Evolutionary conservation across 441 rosid species (phyloP).

Genomic region (Aquilaria agallochum): DNA sequence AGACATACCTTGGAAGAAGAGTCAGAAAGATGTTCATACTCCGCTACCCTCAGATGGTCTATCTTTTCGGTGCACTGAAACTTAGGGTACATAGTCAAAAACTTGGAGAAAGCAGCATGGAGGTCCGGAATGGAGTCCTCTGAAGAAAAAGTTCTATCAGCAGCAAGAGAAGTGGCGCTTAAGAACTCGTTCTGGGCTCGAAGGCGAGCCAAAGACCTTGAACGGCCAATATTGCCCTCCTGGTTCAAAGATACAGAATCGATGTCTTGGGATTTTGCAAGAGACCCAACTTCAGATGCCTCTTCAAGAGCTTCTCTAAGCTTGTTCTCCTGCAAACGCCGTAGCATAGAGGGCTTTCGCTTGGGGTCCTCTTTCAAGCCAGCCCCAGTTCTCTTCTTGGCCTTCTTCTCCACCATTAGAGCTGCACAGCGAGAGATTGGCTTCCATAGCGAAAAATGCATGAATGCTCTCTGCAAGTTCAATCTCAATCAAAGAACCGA

Average conservation of each 20-base stretch:
- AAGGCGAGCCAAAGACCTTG: constrained; percentile 63
- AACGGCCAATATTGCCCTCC: constrained; percentile 48
- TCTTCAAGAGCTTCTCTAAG: constrained; percentile 67
- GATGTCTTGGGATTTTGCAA: constrained; percentile 52
- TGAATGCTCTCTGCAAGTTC: constrained; percentile 15
- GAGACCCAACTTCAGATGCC: constrained; percentile 64
- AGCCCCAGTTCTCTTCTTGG: constrained; percentile 43
- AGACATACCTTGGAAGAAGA: constrained; percentile 56
- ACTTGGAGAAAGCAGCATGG: constrained; percentile 43
- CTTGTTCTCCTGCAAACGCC: constrained; percentile 54
- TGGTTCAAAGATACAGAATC: constrained; percentile 36
- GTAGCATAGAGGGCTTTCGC: constrained; percentile 42
- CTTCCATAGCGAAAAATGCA: constrained; percentile 81
- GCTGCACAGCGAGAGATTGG: constrained; percentile 69
- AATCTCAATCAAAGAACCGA: constrained; percentile 14
- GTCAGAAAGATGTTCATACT: constrained; percentile 47
- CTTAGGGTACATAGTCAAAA: constrained; percentile 61
- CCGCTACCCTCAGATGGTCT: constrained; percentile 45
- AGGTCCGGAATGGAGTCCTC: constrained; percentile 43
- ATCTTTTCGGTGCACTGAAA: constrained; percentile 47
- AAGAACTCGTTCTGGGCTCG: constrained; percentile 60
- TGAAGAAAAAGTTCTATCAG: constrained; percentile 39
- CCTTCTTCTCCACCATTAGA: constrained; percentile 47
- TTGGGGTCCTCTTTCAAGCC: constrained; percentile 36
- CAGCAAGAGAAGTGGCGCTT: constrained; percentile 53